phyloP scores from a whole-genome alignment of 2,329 filamentous ascomycete genomes.

The Lanzia echinophila region DNA sequence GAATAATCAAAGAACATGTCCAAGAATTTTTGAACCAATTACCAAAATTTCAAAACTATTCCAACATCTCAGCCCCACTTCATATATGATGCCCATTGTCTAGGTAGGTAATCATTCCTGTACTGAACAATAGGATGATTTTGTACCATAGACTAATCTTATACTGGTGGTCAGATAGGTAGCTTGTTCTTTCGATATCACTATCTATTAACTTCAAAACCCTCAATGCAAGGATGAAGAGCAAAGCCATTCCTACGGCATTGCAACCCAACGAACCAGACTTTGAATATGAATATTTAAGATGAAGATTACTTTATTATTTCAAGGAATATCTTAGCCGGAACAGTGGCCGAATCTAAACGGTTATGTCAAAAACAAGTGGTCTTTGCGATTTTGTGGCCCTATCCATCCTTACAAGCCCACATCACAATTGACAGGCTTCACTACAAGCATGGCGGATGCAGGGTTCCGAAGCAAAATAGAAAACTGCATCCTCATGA shows the following conservation, averaged over 20 bases:
- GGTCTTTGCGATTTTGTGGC: conserved; percentile 1
- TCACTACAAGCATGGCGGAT: conserved; percentile 12
- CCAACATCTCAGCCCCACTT: not conserved
- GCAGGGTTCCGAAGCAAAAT: conserved; percentile 16
- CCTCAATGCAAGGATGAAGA: not conserved
- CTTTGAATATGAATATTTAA: not conserved
- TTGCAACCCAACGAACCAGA: not conserved
- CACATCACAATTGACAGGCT: conserved; percentile 14
- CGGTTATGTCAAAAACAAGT: conserved; percentile 6
- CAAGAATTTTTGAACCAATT: not conserved
- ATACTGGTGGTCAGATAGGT: not conserved
- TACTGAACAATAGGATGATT: not conserved
- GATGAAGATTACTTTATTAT: not conserved
- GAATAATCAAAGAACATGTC: not conserved
- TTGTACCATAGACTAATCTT: not conserved
- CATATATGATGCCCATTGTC: not conserved
- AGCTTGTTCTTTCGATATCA: not conserved
- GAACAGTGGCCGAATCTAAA: not conserved
- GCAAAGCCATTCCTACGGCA: not conserved
- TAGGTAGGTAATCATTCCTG: not conserved
- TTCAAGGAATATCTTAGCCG: not conserved
- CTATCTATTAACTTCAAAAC: not conserved
- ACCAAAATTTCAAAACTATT: not conserved
- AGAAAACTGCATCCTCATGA: not conserved
- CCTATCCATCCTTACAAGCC: conserved; percentile 11